Evolutionary conservation across 1,284 basidiomycete species (phyloP).

Genomic region (Fomes fomentarius): DNA sequence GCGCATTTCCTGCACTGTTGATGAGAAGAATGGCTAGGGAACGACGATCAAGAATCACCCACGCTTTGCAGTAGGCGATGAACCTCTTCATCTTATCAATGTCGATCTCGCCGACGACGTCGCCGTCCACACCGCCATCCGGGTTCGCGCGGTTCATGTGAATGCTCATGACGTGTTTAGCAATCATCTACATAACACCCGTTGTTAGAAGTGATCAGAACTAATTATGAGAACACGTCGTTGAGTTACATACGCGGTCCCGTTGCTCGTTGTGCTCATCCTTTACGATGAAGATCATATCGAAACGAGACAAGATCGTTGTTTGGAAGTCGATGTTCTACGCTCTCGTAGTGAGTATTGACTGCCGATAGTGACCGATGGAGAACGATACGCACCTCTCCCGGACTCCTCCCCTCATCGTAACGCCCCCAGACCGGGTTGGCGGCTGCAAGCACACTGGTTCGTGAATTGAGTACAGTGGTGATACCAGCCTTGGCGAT

Average conservation of each 20-base stretch:
- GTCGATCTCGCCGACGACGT: conserved; percentile 90
- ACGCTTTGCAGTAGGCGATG: conserved; percentile 96
- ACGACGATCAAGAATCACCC: conserved; percentile 27
- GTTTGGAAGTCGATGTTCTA: conserved; percentile 99
- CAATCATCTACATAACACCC: conserved; percentile 82
- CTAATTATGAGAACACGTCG: no score
- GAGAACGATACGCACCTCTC: conserved; percentile 64
- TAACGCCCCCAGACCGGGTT: conserved; percentile 99
- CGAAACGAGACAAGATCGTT: conserved; percentile 97
- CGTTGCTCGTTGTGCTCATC: conserved; percentile 97
- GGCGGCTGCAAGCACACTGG: conserved; percentile 95
- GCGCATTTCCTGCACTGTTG: conserved; percentile 81
- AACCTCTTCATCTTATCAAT: conserved; percentile 99
- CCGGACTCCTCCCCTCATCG: conserved; percentile 96
- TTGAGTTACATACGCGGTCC: conserved; percentile 73
- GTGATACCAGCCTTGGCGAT: conserved; percentile 99
- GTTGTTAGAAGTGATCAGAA: no score
- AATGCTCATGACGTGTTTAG: conserved; percentile 98
- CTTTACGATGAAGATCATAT: conserved; percentile 99
- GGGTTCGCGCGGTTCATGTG: conserved; percentile 93
- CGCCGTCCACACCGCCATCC: conserved; percentile 60
- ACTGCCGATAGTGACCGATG: neutral
- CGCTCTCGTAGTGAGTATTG: neutral
- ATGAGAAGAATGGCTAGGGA: neutral
- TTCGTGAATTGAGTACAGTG: conserved; percentile 95